Percentiles rank a stretch among this genome's conserved stretches.
phyloP scores from a whole-genome alignment of 192 early-diverging fungal species.

The Chytriomyces sp. region DNA sequence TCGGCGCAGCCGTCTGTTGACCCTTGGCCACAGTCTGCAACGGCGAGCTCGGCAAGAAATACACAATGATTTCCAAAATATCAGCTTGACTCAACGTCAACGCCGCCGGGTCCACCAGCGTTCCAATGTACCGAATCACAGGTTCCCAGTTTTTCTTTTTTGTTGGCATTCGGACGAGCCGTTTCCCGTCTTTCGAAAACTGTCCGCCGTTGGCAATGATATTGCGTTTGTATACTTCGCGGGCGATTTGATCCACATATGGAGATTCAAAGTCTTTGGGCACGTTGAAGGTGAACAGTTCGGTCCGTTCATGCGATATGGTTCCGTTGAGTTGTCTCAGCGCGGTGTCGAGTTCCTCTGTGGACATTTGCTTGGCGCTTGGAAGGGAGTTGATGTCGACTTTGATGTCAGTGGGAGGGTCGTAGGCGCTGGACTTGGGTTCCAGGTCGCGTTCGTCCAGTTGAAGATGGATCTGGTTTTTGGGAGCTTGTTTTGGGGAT shows the following conservation, averaged over 20 bases:
- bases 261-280: conserved; percentile 6
- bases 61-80: neutral
- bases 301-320: conserved; percentile 2
- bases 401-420: too few relatives aligned
- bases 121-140: conserved; percentile 15
- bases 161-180: neutral
- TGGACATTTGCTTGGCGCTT: neutral
- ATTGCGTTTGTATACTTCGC: neutral
- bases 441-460: too few relatives aligned
- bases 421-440: too few relatives aligned
- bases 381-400: neutral
- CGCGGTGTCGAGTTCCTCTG: neutral
- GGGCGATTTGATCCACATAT: neutral
- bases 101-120: neutral
- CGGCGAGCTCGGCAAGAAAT: neutral
- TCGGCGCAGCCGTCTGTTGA: neutral
- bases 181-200: neutral
- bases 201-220: neutral
- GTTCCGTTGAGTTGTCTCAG: neutral
- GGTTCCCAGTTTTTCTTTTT: conserved; percentile 21
- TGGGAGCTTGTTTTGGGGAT: too few relatives aligned
- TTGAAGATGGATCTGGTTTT: too few relatives aligned
- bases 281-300: neutral
- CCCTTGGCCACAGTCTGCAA: neutral
- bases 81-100: neutral